These are phyloP conservation scores for Candida odintsovae DNA, from an alignment of 805 yeast genomes.

Conservation along the genomic window DNA sequence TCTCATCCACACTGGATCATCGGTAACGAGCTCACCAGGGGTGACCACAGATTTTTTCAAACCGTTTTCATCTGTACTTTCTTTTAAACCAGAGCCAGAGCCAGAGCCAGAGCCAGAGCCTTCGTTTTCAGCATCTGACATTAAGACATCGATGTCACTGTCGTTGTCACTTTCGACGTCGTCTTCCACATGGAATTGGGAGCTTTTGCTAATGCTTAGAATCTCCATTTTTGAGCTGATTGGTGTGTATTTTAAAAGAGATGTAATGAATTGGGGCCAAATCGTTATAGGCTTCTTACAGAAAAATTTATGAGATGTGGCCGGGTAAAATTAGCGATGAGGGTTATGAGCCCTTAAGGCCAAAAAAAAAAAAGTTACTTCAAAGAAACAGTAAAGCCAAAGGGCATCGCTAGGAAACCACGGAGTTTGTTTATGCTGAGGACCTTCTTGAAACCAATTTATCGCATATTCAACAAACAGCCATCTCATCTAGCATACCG, in stretches of 20 bases:
- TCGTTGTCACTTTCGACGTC: slow-evolving; percentile 17
- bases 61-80: slow-evolving; percentile 23
- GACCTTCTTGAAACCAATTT: not conserved
- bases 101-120: slow-evolving; percentile 19
- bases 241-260: no score
- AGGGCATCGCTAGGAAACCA: not conserved
- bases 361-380: not conserved
- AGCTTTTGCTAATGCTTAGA: slow-evolving; percentile 14
- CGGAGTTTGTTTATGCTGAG: not conserved
- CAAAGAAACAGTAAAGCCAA: not conserved
- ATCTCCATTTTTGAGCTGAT: slow-evolving; percentile 6
- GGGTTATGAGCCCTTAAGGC: not conserved
- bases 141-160: slow-evolving; percentile 33
- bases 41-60: slow-evolving; percentile 55
- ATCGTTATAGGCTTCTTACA: no score
- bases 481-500: not conserved
- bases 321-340: not conserved
- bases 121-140: slow-evolving; percentile 9
- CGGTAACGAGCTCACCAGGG: slow-evolving; percentile 95
- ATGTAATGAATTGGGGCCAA: no score
- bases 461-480: not conserved
- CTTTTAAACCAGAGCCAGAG: slow-evolving; percentile 20
- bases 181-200: slow-evolving; percentile 11
- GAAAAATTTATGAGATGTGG: not conserved
- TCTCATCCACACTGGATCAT: slow-evolving; percentile 96